Evolutionary conservation across 2,329 filamentous ascomycete genomes (phyloP), one percentile per base, ranked within the genome.

Genomic region (Pestalotiopsis sp.): DNA sequence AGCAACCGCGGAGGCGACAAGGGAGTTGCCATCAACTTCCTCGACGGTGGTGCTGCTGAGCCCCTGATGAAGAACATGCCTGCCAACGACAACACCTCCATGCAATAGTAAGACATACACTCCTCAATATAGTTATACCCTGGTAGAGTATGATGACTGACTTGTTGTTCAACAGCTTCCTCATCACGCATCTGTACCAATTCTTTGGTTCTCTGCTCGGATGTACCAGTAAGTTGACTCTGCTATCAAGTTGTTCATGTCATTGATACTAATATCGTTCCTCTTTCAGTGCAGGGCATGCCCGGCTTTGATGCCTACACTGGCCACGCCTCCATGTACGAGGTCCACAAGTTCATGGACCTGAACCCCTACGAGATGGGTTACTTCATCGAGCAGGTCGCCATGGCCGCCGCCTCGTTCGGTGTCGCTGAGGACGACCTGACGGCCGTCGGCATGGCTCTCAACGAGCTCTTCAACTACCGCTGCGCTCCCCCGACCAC

Each of bases 331-430:
- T 84, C 81, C 71, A 84, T 85, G 83, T 87, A 86, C 78, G 74
- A 84, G 61, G 84, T 86, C 0, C 87, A 90, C 81, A 86, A 86
- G 76, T 89, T 87, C 81, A 91, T 91, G 89, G 82, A 81, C 68
- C 83, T 90, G 61, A 79, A 84, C 74, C 74, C 79, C 36, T 76
- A 79, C 67, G 82, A 90, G 75, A 76, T 89, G 52, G 83, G 82
- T 38, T 90, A 89, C 80, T 91, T 91, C 80, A 86, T 90, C 75
- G 71, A 81, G 58, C 87, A 90, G 77, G 86, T 91, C 67, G 87
- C 82, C 36, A 76, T 88, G 13, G 82, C 88, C 4, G 88, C 85
- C 6, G 79, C 83, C 49, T 89, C 87, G 1, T 89, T 90, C 72
- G 89, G 89, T 56, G 87, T 90, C 57, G 80, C 85, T n/a, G 72